A percentile compares a stretch with the other conserved stretches of the same genome.
Evolutionary conservation across 805 yeast species (phyloP).

Genomic region (Wickerhamiella azymoides): DNA sequence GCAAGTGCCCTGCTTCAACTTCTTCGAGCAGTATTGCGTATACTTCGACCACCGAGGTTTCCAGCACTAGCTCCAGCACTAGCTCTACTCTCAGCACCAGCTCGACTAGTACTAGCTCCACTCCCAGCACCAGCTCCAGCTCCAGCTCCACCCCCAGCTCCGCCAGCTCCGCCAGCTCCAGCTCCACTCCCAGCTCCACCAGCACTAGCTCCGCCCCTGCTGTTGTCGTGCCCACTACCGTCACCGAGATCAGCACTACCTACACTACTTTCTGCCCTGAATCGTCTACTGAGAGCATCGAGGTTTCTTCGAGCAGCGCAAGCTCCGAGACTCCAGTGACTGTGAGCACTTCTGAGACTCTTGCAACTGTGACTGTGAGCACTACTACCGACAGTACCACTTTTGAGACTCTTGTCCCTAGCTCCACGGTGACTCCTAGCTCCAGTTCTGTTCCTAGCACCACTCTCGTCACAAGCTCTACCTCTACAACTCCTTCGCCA

Average conservation of each 20-base stretch:
- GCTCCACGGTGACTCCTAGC: no score
- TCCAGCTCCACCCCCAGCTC: neutral
- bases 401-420: neutral
- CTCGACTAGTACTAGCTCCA: neutral
- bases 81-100: neutral
- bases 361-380: neutral
- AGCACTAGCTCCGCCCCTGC: neutral
- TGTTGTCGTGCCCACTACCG: neutral
- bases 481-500: no score
- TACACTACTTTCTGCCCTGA: constrained; percentile 1
- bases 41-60: neutral
- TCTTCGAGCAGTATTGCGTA: no score
- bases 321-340: no score
- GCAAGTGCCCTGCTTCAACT: no score
- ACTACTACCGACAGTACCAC: neutral
- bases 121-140: neutral
- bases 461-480: no score
- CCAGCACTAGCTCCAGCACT: neutral
- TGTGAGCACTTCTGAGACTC: neutral
- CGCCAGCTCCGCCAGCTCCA: neutral
- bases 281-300: neutral
- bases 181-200: neutral
- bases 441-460: no score
- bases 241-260: neutral
- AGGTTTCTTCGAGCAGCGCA: neutral